Percentiles rank a stretch among this genome's conserved stretches.
Evolutionary conservation across 805 yeast genomes (phyloP).

Genomic region (Nakazawaea ambrosiae): DNA sequence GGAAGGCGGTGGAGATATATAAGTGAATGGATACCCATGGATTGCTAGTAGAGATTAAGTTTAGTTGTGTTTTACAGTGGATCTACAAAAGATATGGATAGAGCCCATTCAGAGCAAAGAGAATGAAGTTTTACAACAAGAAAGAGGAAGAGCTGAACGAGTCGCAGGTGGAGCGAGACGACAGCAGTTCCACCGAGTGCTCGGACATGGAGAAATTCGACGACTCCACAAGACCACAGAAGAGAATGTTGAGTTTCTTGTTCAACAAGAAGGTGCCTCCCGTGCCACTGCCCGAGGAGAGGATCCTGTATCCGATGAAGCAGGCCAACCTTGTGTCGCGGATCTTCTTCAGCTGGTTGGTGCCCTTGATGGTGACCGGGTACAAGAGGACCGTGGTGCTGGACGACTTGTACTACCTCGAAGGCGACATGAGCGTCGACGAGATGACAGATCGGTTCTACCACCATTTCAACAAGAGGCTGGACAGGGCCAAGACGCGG

Average conservation of each 20-base stretch:
- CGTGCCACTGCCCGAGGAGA: constrained; percentile 42
- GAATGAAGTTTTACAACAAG: neutral
- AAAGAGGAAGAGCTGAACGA: neutral
- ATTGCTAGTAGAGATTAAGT: too few species aligned
- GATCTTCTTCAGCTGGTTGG: constrained; percentile 60
- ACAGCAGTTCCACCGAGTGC: neutral
- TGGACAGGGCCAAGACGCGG: constrained; percentile 22
- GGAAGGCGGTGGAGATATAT: too few species aligned
- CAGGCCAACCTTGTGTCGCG: constrained; percentile 33
- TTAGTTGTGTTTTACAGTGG: too few species aligned
- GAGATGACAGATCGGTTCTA: constrained; percentile 31
- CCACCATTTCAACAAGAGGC: constrained; percentile 23
- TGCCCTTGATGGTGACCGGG: constrained; percentile 57
- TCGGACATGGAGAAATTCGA: neutral
- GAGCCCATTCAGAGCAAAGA: too few species aligned
- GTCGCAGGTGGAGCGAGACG: neutral
- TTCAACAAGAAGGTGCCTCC: constrained; percentile 44
- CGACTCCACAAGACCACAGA: constrained; percentile 26
- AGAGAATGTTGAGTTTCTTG: constrained; percentile 42
- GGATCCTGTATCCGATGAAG: constrained; percentile 42
- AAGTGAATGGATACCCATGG: too few species aligned
- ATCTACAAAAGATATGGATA: too few species aligned
- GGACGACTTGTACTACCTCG: constrained; percentile 48
- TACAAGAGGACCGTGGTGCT: constrained; percentile 66
- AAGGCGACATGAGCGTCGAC: constrained; percentile 35